Evolutionary conservation across 768 basidiomycete genomes (phyloP).

Genomic region (Serendipita indica): DNA sequence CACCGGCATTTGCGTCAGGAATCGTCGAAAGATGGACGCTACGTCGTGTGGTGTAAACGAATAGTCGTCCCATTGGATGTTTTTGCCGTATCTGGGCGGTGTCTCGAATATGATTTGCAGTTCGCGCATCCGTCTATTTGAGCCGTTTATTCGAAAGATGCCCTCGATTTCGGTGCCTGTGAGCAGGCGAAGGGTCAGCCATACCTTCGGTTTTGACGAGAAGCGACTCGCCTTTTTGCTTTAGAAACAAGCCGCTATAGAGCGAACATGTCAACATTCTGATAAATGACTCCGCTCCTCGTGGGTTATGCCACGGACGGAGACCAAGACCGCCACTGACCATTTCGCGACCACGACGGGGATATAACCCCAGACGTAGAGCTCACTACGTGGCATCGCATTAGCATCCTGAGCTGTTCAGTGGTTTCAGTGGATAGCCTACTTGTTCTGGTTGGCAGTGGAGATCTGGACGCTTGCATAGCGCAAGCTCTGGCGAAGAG

Average conservation of each 20-base stretch:
- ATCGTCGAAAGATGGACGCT: slow-evolving; percentile 89
- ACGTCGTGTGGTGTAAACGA: slow-evolving; percentile 91
- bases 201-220: not conserved
- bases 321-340: slow-evolving; percentile 31
- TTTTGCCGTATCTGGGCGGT: slow-evolving; percentile 84
- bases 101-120: slow-evolving; percentile 82
- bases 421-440: not conserved
- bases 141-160: slow-evolving; percentile 92
- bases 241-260: slow-evolving; percentile 75
- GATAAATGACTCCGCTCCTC: not conserved
- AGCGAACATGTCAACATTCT: not conserved
- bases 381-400: slow-evolving; percentile 35
- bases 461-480: slow-evolving; percentile 90
- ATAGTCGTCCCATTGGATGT: slow-evolving; percentile 77
- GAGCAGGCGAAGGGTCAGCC: slow-evolving; percentile 16
- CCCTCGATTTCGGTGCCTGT: slow-evolving; percentile 80
- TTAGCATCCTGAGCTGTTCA: not conserved
- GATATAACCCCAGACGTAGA: slow-evolving; percentile 87
- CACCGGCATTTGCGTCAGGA: slow-evolving; percentile 93
- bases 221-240: slow-evolving; percentile 52
- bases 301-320: not conserved
- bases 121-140: slow-evolving; percentile 87
- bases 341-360: slow-evolving; percentile 97
- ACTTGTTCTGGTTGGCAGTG: slow-evolving; percentile 52
- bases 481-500: slow-evolving; percentile 67